Conservation (phyloP, 257 asterid species). For the Jaltomata sinuosa region DNA sequence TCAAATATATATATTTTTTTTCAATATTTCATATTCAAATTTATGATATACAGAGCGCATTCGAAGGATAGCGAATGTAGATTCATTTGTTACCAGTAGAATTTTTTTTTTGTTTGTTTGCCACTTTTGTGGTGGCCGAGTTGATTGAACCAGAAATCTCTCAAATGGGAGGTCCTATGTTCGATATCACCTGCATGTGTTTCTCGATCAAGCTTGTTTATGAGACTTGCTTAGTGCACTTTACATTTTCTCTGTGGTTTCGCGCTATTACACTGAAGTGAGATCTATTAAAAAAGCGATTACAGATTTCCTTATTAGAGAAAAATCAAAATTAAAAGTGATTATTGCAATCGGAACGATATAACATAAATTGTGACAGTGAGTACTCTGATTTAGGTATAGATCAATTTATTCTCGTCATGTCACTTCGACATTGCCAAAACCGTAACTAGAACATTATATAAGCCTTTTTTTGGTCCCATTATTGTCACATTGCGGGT, state of each 20-base stretch:
- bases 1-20: neutral
- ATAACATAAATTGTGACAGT: neutral
- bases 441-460: neutral
- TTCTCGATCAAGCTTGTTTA: neutral
- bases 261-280: no score
- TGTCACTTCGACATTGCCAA: neutral
- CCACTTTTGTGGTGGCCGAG: neutral
- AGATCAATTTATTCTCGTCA: neutral
- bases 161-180: neutral
- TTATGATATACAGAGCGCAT: neutral
- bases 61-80: neutral
- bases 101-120: no score
- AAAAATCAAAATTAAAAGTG: neutral
- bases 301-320: no score
- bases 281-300: no score
- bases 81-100: neutral
- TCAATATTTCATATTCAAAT: neutral
- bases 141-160: neutral
- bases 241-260: neutral
- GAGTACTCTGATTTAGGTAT: neutral
- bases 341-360: rapidly evolving
- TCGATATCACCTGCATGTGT: neutral
- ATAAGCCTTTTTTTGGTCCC: neutral
- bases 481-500: neutral
- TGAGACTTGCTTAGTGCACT: rapidly evolving